A percentile compares a stretch with the other conserved stretches of the same genome.
phyloP scores from a whole-genome alignment of 2,329 filamentous ascomycete genomes.

The Microcyclosporella mali region DNA sequence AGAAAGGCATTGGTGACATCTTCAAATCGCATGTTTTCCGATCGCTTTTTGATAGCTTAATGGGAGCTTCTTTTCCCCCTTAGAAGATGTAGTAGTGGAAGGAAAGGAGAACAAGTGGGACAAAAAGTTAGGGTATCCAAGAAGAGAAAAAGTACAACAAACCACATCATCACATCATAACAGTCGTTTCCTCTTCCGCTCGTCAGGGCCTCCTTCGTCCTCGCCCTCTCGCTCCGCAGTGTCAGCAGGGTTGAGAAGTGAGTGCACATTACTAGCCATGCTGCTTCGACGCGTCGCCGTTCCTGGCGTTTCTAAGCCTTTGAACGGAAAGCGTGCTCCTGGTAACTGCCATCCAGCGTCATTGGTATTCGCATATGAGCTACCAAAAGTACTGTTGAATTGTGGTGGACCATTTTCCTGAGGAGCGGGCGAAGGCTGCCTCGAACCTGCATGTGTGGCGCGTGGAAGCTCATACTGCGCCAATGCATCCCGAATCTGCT shows the following conservation, averaged over 20 bases:
- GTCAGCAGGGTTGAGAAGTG: slow-evolving; percentile 61
- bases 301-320: slow-evolving; percentile 45
- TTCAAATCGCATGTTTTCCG: too few species aligned
- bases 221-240: slow-evolving; percentile 61
- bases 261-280: slow-evolving; percentile 66
- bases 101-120: too few species aligned
- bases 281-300: slow-evolving; percentile 62
- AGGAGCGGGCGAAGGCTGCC: slow-evolving; percentile 40
- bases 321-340: slow-evolving; percentile 45
- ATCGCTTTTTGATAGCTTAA: too few species aligned
- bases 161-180: slow-evolving; percentile 31
- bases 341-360: slow-evolving; percentile 54
- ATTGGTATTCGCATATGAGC: slow-evolving; percentile 44
- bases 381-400: slow-evolving; percentile 44
- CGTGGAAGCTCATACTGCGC: slow-evolving; percentile 60
- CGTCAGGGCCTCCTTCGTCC: slow-evolving; percentile 52
- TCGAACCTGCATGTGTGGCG: slow-evolving; percentile 35
- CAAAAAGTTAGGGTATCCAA: too few species aligned
- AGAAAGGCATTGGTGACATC: too few species aligned
- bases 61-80: too few species aligned
- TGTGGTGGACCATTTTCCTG: slow-evolving; percentile 33
- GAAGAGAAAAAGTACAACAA: too few species aligned
- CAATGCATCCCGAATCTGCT: slow-evolving; percentile 56
- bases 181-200: slow-evolving; percentile 56
- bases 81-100: too few species aligned